Evolutionary conservation across 305 asterid genomes (phyloP).

Genomic region (Fraxinus paxiana): DNA sequence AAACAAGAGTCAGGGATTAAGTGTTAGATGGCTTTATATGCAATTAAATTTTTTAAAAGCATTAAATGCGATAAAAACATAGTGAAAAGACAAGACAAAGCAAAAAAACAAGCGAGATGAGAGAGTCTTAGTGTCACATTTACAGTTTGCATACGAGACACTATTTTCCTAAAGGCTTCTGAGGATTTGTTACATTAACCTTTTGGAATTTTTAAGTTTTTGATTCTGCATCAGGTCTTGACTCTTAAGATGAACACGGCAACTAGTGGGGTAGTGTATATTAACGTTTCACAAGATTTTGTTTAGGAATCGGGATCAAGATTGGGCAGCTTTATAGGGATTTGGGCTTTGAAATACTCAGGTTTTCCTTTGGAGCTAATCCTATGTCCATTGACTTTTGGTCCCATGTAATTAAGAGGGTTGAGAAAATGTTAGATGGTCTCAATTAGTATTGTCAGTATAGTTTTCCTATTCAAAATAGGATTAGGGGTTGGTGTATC

Average conservation of each 20-base stretch:
- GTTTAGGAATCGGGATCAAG: not conserved
- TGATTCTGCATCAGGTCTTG: not conserved
- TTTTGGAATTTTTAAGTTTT: not conserved
- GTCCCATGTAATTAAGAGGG: not conserved
- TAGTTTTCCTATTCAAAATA: not conserved
- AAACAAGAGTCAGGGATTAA: not conserved
- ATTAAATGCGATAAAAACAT: not conserved
- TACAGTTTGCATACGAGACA: not conserved
- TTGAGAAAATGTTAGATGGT: not conserved
- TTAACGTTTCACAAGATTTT: not conserved
- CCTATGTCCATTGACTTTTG: not conserved
- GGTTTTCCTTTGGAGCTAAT: not conserved
- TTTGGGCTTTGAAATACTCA: not conserved
- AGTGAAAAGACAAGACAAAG: not conserved
- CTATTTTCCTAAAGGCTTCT: not conserved
- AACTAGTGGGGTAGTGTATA: not conserved
- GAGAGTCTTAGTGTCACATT: not conserved
- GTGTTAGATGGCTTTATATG: constrained; percentile 9
- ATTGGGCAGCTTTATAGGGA: not conserved
- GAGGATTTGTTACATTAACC: not conserved
- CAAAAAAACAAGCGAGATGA: not conserved
- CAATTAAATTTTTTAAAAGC: not conserved
- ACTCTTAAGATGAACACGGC: not conserved
- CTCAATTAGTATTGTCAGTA: not conserved
- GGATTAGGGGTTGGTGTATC: not conserved